These are phyloP conservation scores for Adenanthera pavonina DNA, from an alignment of 306 rosid genomes.

Conservation along the genomic window DNA sequence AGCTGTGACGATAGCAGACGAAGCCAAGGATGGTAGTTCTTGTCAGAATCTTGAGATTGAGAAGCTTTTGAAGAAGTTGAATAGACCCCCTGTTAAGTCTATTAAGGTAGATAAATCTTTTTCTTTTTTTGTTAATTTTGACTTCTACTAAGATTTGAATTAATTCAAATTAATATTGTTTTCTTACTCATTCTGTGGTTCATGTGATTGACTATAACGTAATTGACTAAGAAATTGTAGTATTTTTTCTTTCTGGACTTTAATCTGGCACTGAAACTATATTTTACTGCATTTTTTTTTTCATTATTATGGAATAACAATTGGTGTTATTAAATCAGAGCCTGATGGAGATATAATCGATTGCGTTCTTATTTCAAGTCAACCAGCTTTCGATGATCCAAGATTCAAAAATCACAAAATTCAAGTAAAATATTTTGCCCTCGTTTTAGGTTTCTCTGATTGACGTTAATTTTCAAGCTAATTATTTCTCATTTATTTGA, in stretches of 20 bases:
- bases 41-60: slow-evolving; percentile 49
- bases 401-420: no score
- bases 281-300: neutral
- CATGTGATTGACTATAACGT: no score
- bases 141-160: no score
- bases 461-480: neutral
- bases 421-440: neutral
- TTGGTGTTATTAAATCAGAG: slow-evolving; percentile 43
- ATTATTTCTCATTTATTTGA: neutral
- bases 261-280: slow-evolving; percentile 4
- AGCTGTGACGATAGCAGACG: slow-evolving; percentile 32
- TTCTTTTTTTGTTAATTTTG: no score
- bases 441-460: neutral
- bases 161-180: no score
- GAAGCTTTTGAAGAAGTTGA: slow-evolving; percentile 55
- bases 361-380: slow-evolving; percentile 14
- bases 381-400: no score
- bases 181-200: no score
- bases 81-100: slow-evolving; percentile 60
- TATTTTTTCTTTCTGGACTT: slow-evolving; percentile 13
- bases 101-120: slow-evolving; percentile 58
- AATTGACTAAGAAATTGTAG: neutral
- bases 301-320: slow-evolving; percentile 3
- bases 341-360: slow-evolving; percentile 67
- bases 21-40: slow-evolving; percentile 9